These are phyloP conservation scores for Cantharellus cinnabarinus DNA, from an alignment of 768 basidiomycete species.

Conservation along the genomic window DNA sequence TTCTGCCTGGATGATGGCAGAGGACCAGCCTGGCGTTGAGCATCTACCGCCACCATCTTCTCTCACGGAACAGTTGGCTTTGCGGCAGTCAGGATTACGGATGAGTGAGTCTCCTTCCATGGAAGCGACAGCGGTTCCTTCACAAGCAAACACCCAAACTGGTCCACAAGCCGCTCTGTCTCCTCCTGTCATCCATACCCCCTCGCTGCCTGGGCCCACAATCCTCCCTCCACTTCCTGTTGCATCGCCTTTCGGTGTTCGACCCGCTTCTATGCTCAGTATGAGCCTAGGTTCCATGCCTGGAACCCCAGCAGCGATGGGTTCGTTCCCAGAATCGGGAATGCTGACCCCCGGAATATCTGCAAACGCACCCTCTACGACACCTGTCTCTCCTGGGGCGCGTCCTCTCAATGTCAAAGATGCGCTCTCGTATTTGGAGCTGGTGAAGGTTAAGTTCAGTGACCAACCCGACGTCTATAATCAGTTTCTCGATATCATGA, in stretches of 20 bases:
- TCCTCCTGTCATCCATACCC: background rate
- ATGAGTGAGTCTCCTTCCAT: too few species aligned
- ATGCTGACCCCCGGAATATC: background rate
- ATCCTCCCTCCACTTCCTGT: slow-evolving; percentile 4
- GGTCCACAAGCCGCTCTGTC: too few species aligned
- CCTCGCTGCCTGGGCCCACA: slow-evolving; percentile 3
- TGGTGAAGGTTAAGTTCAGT: slow-evolving; percentile 16
- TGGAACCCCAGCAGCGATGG: slow-evolving; percentile 3
- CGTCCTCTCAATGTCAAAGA: slow-evolving; percentile 10
- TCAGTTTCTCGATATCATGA: slow-evolving; percentile 24
- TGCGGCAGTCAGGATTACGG: too few species aligned
- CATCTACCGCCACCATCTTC: too few species aligned
- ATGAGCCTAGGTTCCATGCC: background rate
- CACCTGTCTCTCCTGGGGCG: slow-evolving; percentile 4
- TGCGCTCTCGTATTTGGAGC: slow-evolving; percentile 16
- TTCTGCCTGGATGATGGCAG: too few species aligned
- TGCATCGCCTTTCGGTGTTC: background rate
- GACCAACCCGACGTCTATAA: slow-evolving; percentile 13
- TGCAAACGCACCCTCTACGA: background rate
- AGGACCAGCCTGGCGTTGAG: too few species aligned
- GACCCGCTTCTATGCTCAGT: background rate
- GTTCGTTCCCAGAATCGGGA: background rate
- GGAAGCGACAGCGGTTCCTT: too few species aligned
- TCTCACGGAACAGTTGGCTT: too few species aligned
- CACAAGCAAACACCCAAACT: too few species aligned